Base-by-base conservation (phyloP, 23 red algal genomes). In the Gracilariopsis chorda region DNA sequence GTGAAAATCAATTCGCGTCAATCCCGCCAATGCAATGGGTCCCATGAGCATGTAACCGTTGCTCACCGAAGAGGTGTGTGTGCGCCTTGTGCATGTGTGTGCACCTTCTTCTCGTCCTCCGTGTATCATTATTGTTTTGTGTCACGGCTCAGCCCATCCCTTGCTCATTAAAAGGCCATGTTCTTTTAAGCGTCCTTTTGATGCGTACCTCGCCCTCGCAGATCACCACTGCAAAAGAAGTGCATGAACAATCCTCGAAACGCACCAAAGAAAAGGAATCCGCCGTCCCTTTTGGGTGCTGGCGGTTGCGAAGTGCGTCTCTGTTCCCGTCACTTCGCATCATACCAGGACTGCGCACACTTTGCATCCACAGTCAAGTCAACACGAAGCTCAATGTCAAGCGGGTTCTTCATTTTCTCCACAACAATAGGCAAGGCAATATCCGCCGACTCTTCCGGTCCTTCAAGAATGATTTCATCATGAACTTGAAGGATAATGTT, bases 391-490 rank as follows among this genome's bases (percentile, higher is more conserved):
- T 84, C 40, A 64, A 65, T 34, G 27, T 60, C 84, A 14, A 98
- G 20, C 28, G 95, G 95, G 17, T 91, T 77, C 41, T 78, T 69
- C 95, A 98, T 94, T 27, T 87, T 69, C 45, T 85, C 40, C 25
- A 49, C 61, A 37, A 98, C 91, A 28, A 94, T 80, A 32, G 63
- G 57, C n/a, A 81, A 19, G 3, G 90, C 95, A 33, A 82, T 77
- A 7, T 94, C 83, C 20, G 80, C 87, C 8, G 78, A 92, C 33
- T 91, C 86, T 48, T 74, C 85, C 7, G 95, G 95, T 48, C 95
- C 95, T 77, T 98, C 95, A 28, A 98, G 67, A 44, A 98, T 98
- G 24, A 98, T 98, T 69, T 98, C 95, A 69, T 98, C 95, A 32
- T 98, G 95, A 47, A 97, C 95, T 51, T 98, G 95, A 16, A 98